phyloP scores from a whole-genome alignment of 2,329 filamentous ascomycete genomes.

The Cryphonectria japonica region DNA sequence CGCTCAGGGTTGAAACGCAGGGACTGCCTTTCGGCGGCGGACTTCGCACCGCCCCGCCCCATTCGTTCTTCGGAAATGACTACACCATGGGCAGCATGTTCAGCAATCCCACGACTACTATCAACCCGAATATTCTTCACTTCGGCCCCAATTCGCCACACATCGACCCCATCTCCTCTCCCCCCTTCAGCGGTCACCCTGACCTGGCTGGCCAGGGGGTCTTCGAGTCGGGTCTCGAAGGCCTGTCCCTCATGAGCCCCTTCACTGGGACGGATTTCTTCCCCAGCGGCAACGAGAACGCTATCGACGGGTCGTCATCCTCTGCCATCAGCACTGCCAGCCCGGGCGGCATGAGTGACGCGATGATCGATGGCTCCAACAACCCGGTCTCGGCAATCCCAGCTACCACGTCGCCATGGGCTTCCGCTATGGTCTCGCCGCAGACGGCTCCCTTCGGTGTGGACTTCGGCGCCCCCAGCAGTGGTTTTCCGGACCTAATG shows the following conservation, averaged over 20 bases:
- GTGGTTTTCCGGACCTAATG: slow-evolving; percentile 72
- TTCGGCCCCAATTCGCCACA: slow-evolving; percentile 75
- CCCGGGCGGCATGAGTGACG: slow-evolving; percentile 87
- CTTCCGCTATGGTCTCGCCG: slow-evolving; percentile 69
- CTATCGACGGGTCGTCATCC: slow-evolving; percentile 90
- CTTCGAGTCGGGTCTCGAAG: slow-evolving; percentile 23
- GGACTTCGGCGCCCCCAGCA: slow-evolving; percentile 71
- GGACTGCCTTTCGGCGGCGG: slow-evolving; percentile 68
- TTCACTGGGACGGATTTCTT: slow-evolving; percentile 58
- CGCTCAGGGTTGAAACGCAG: slow-evolving; percentile 84
- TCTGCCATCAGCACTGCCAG: slow-evolving; percentile 95
- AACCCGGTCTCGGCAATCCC: slow-evolving; percentile 58
- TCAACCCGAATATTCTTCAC: slow-evolving; percentile 77
- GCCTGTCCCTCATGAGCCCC: slow-evolving; percentile 62
- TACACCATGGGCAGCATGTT: slow-evolving; percentile 76
- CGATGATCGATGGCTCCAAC: slow-evolving; percentile 83
- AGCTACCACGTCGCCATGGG: slow-evolving; percentile 66
- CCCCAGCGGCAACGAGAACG: slow-evolving; percentile 72
- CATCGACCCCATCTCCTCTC: slow-evolving; percentile 61
- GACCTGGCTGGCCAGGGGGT: slow-evolving; percentile 54
- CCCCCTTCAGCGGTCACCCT: slow-evolving; percentile 57
- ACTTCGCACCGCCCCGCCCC: slow-evolving; percentile 76
- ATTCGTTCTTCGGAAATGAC: slow-evolving; percentile 66
- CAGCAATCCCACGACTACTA: slow-evolving; percentile 56
- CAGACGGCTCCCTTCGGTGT: slow-evolving; percentile 72